phyloP scores from a whole-genome alignment of 306 rosid genomes.

The Cucumis cinereus region DNA sequence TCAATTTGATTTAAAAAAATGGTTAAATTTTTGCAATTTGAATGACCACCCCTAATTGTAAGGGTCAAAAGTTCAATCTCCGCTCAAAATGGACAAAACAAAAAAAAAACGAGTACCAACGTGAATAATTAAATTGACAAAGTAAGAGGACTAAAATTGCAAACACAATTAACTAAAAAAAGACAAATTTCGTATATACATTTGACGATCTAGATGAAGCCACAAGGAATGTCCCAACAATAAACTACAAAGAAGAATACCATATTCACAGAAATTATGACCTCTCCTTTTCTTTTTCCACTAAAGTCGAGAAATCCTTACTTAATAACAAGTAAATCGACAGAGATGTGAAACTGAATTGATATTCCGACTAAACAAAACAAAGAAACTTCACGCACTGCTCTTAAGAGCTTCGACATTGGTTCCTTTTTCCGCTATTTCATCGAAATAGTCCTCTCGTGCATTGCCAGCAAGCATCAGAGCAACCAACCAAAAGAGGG shows the following conservation, averaged over 20 bases:
- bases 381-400: not conserved
- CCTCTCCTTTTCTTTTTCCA: no score
- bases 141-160: no score
- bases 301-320: not conserved
- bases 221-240: not conserved
- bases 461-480: constrained; percentile 72
- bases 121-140: no score
- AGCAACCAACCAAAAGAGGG: constrained; percentile 76
- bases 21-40: no score
- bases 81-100: no score
- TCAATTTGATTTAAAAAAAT: no score
- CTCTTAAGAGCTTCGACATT: not conserved
- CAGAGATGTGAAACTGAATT: not conserved
- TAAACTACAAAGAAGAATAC: not conserved
- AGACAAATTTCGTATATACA: not conserved
- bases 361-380: not conserved
- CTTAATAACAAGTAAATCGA: not conserved
- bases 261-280: not conserved
- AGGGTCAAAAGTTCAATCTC: no score
- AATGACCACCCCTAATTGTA: no score
- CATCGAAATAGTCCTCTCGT: constrained; percentile 72
- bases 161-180: no score
- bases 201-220: not conserved
- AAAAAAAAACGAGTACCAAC: no score
- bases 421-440: constrained; percentile 10